Evolutionary conservation across 768 basidiomycete species (phyloP), one percentile per base, ranked within the genome.

Genomic region (Ramaria rubella): DNA sequence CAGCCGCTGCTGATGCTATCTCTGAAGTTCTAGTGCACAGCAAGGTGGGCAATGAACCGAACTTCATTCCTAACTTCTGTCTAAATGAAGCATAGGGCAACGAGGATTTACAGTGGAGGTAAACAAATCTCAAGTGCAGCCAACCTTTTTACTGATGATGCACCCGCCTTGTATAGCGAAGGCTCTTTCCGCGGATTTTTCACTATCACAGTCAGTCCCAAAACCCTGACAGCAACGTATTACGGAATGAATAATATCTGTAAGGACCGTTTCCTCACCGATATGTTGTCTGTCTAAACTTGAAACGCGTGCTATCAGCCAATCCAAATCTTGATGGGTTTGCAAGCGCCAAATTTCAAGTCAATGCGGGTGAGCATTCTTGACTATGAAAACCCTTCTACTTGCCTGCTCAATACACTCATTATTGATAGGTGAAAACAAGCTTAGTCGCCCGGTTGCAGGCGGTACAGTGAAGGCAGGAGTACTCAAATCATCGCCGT

Each of bases 131-230:
- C 11, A n/a, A 11, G 36, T n/a, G 36, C 36, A n/a, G 11, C 36
- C 36, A 11, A 11, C 36, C 11, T n/a, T n/a, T 11, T n/a, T 38
- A 38, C n/a, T 38, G 11, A n/a, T 38, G 11, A 54, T n/a, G n/a
- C n/a, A n/a, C n/a, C n/a, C n/a, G n/a, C n/a, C n/a, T n/a, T n/a
- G n/a, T n/a, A n/a, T n/a, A n/a, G 77, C 57, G 81, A 83, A 66
- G 80, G 76, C 7, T 80, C 77, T 6, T 81, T 71, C 68, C 68
- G 81, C 31, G 82, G 82, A 1, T 84, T 82, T 68, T 82, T 81
- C 68, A 78, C 80, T 33, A 69, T 84, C 12, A 72, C 70, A 27
- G 65, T 84, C 57, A 71, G 75, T 60, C 61, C 78, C n/a, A 56
- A 72, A 17, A 70, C 70, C 49, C 62, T 78, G 45, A 76, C 71